Evolutionary conservation across 495 filamentous ascomycete genomes (phyloP), one percentile per base, ranked within the genome.

Genomic region (Neurospora sp.): DNA sequence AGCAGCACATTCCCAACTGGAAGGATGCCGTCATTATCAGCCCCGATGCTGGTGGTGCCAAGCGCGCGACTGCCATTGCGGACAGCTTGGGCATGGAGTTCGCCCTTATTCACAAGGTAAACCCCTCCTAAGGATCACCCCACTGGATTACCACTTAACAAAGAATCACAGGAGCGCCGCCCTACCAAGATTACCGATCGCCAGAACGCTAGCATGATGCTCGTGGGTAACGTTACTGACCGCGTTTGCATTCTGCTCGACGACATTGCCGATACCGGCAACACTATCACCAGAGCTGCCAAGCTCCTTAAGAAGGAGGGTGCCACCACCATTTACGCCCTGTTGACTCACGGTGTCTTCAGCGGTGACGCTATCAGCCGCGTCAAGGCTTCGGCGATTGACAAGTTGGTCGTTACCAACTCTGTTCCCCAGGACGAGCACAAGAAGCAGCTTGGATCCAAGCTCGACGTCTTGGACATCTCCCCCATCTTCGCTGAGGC

Each of bases 31-130:
- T 99, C 69, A 93, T 99, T 77, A 96, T 99, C 76, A 95, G 92
- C 77, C 96, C 96, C 10, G 96, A 99, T 84, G 96, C 96, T n/a
- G 96, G 96, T 73, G 96, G 96, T 71, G 96, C 96, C n/a, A 99
- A 99, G 85, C 87, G 96, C 69, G 96, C 96, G 9, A 98, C 96
- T 11, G 92, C 94, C 39, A 97, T 99, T 82, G 96, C 96, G 13
- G 96, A 99, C 80, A 89, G 90, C 69, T 89, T 99, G 76, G 93
- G 92, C 75, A 92, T 97, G 84, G 91, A 92, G 62, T 99, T 99
- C 82, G 96, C 96, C 36, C 86, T 99, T 73, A 99, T 99, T 77
- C 96, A 99, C 86, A 99, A 98, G 91, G 95, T 97, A 86, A 86
- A 77, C 77, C 75, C 83, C 77, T 79, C 76, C 71, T 76, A 74